Base-by-base conservation (phyloP, 2,329 filamentous ascomycete genomes). In the Neonectria sp. region DNA sequence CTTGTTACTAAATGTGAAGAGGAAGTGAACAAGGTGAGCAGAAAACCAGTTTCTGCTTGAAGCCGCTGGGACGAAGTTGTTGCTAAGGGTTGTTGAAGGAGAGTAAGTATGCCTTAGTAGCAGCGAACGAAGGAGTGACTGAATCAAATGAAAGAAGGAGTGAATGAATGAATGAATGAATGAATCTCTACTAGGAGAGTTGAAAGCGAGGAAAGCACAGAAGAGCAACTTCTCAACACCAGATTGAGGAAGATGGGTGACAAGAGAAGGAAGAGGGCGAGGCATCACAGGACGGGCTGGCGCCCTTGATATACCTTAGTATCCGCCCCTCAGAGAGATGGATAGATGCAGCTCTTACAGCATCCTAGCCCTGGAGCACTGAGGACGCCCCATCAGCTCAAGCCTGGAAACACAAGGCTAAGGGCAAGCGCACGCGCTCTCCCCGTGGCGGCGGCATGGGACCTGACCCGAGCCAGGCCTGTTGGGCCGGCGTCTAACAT, bases 31-130 rank as follows among this genome's bases (percentile, higher is more conserved):
- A 21, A 51, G 55, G 61, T 3, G 15, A 55, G 63, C 68, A 74
- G 71, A 72, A 76, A 71, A 68, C 73, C 74, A 60, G 74, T 73
- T 71, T 74, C 74, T 72, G 66, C 64, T 55, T 35, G 56, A 56
- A 61, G 61, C 71, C 72, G 21, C 70, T 72, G 24, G 73, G 73
- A 69, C 67, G 17, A 55, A 63, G 33, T 52, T 63, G 61, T 63
- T 65, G 63, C 61, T 65, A 52, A 40, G 21, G 61, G 27, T 52
- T 31, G 45, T 55, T 37, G 59, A 49, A 40, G 66, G 49, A 58
- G 68, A 64, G 48, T 8, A 48, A 35, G 55, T 43, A 49, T 66
- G 71, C 60, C 63, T 64, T 37, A 24, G 24, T 48, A 63, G 24
- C 65, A 29, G 55, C 58, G 63, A 64, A 52, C 61, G 64, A 67